Conservation (phyloP, 257 asterid species). For the Nicotiana paniculata region DNA sequence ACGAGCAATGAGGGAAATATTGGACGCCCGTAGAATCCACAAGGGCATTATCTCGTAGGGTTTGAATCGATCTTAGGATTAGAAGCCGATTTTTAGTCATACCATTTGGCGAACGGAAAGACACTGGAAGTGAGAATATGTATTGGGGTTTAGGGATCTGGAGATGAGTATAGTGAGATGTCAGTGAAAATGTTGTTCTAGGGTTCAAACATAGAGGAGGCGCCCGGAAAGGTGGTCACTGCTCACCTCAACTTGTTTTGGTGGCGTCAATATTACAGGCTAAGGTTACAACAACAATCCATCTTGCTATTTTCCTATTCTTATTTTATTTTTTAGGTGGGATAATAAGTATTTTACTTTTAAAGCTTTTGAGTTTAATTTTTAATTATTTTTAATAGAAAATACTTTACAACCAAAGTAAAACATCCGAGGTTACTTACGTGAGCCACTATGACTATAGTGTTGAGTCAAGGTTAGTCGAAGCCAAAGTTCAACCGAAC, state of each 20-base stretch:
- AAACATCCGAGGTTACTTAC: no score
- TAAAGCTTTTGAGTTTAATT: no score
- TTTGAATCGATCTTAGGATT: neutral
- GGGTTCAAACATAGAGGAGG: neutral
- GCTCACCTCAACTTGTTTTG: neutral
- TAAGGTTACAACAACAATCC: neutral
- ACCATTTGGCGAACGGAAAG: conserved; percentile 12
- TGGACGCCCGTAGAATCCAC: conserved; percentile 53
- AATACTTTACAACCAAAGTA: no score
- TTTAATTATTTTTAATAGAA: no score
- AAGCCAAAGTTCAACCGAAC: no score
- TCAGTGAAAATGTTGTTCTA: no score
- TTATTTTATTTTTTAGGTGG: no score
- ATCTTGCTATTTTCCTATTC: neutral
- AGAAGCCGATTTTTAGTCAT: conserved; percentile 14
- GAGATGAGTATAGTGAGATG: neutral
- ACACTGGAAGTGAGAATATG: no score
- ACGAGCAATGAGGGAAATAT: conserved; percentile 40
- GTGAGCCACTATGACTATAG: no score
- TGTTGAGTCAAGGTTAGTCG: no score
- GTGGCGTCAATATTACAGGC: conserved; percentile 3
- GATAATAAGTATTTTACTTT: no score
- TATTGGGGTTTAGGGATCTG: neutral
- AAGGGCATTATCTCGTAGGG: conserved; percentile 44
- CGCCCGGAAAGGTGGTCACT: neutral